phyloP scores from a whole-genome alignment of 305 asterid species.

The Fraxinus latifolia region DNA sequence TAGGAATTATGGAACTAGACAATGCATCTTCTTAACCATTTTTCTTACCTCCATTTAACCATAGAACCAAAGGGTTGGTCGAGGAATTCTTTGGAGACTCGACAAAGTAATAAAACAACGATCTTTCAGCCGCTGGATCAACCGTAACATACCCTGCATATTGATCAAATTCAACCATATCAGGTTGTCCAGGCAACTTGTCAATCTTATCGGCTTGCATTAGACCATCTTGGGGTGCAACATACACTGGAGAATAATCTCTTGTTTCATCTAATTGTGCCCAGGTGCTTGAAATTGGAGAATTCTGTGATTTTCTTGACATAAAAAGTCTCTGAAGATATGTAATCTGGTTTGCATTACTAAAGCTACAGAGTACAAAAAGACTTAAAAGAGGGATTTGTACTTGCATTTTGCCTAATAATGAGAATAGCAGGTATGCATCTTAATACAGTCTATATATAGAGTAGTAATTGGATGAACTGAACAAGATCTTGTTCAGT shows the following conservation, averaged over 20 bases:
- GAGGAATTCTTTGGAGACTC: constrained; percentile 42
- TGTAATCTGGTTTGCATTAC: constrained; percentile 24
- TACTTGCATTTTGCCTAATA: neutral
- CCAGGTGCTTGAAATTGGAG: constrained; percentile 13
- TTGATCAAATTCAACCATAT: constrained; percentile 45
- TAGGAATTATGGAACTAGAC: neutral
- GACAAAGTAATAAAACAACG: constrained; percentile 46
- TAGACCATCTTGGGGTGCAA: constrained; percentile 37
- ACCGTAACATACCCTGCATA: constrained; percentile 61
- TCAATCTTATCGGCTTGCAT: constrained; percentile 41
- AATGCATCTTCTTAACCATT: neutral
- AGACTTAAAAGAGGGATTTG: neutral
- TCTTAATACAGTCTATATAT: neutral
- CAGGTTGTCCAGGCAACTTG: constrained; percentile 50
- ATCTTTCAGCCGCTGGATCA: constrained; percentile 42
- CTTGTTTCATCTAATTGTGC: neutral
- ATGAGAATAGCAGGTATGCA: neutral
- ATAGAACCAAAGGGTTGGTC: constrained; percentile 46
- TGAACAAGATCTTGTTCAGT: neutral
- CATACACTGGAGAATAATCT: constrained; percentile 21
- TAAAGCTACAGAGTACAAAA: neutral
- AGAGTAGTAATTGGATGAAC: neutral
- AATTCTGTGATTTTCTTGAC: constrained; percentile 15
- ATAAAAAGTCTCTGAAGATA: constrained; percentile 16
- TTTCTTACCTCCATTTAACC: constrained; percentile 59